Evolutionary conservation across 768 basidiomycete genomes (phyloP), one percentile per base, ranked within the genome.

Genomic region (Suillus subaureus): DNA sequence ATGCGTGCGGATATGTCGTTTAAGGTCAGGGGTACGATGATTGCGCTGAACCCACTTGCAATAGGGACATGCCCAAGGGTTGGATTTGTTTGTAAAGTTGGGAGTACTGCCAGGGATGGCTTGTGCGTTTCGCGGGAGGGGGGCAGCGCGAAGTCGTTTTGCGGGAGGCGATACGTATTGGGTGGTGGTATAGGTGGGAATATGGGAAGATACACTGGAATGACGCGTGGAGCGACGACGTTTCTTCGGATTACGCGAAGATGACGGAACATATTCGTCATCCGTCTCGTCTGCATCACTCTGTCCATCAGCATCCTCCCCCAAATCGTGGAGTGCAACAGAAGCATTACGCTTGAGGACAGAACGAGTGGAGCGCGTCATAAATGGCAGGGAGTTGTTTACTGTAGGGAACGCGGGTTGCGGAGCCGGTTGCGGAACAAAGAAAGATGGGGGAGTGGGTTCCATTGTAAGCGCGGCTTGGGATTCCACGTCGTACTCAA

Each of bases 1-100:
- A 58, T 88, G 88, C 2, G 87, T 87, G 52, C 75, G 79, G 51
- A 89, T 71, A 71, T 89, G 88, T 28, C 88, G 83, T 72, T 82
- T 83, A 71, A 85, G 84, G 70, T 89, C 88, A 12, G 87, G 86
- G 37, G 82, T 71, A 31, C 88, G 85, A 47, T 77, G 76, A 75
- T 85, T 86, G 43, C 67, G 72, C 69, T 84, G 84, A 39, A 79
- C 74, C 80, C 81, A 84, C 55, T 73, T 74, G 71, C 86, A 86
- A 58, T 77, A 77, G 3, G 82, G 82, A 70, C 86, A 87, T 4
- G 73, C 76, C 77, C 77, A 76, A 64, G 73, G 80, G 75, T 71
- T 79, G 71, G 67, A 70, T 66, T 72, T 74, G 61, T 74, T 63
- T 21, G 74, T 71, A 45, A 57, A 66, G 64, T 61, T 64, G 51